A percentile compares a stretch with the other conserved stretches of the same genome.
Conservation (phyloP, 1,139 yeast species). For the Geotrichum cucujoidarum region DNA sequence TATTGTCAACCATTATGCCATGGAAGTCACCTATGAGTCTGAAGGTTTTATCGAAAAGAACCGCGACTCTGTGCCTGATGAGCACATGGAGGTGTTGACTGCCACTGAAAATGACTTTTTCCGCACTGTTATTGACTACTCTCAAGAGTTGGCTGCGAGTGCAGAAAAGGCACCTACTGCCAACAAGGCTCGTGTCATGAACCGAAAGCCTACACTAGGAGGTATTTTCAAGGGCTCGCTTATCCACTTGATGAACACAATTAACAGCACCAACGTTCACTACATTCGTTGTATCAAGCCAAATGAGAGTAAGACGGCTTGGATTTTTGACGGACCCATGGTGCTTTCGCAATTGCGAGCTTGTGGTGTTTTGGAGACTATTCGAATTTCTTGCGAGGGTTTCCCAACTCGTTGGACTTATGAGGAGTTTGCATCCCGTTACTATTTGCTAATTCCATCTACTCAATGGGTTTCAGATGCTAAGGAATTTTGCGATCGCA, state of each 20-base stretch:
- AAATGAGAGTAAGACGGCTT: constrained; percentile 86
- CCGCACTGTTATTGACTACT: constrained; percentile 55
- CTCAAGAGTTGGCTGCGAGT: constrained; percentile 58
- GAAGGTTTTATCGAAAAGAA: constrained; percentile 96
- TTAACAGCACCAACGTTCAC: constrained; percentile 90
- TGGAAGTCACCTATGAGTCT: constrained; percentile 86
- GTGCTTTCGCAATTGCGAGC: constrained; percentile 93
- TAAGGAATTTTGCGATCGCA: constrained; percentile 59
- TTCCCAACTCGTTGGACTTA: constrained; percentile 96
- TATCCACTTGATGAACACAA: constrained; percentile 88
- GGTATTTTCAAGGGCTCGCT: constrained; percentile 89
- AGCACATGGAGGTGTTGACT: constrained; percentile 79
- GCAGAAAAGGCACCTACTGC: constrained; percentile 38
- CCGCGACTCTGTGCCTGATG: constrained; percentile 95
- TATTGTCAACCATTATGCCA: constrained; percentile 88
- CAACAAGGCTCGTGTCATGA: constrained; percentile 39
- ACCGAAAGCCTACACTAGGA: constrained; percentile 88
- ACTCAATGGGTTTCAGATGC: constrained; percentile 60
- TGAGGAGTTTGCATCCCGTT: constrained; percentile 87
- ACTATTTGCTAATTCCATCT: constrained; percentile 75
- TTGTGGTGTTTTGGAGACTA: constrained; percentile 98
- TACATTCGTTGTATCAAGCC: constrained; percentile 97
- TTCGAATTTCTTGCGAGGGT: constrained; percentile 94
- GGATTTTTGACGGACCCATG: constrained; percentile 96
- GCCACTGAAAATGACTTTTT: constrained; percentile 63